These are phyloP conservation scores for Fusarium verrucosum DNA, from an alignment of 2,329 filamentous ascomycete species.

Conservation along the genomic window DNA sequence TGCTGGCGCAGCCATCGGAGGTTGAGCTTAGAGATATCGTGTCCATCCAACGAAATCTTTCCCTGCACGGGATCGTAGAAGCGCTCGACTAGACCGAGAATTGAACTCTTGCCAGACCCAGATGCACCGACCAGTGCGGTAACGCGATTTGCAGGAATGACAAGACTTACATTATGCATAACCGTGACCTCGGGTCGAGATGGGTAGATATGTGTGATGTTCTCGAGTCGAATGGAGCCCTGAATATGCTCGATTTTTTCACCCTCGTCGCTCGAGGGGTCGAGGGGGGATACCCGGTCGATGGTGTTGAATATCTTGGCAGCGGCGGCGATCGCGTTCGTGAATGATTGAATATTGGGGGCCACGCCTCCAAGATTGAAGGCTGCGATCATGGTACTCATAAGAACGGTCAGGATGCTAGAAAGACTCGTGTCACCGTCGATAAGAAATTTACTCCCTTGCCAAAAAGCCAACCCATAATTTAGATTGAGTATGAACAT, in stretches of 20 bases:
- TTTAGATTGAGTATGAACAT: slow-evolving; percentile 87
- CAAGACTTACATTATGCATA: slow-evolving; percentile 82
- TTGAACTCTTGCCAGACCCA: slow-evolving; percentile 93
- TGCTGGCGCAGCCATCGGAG: slow-evolving; percentile 91
- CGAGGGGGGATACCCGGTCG: slow-evolving; percentile 84
- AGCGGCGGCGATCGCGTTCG: slow-evolving; percentile 82
- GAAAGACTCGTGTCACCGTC: slow-evolving; percentile 71
- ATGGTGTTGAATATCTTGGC: slow-evolving; percentile 95
- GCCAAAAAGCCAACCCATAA: slow-evolving; percentile 89
- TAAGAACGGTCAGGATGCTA: slow-evolving; percentile 82
- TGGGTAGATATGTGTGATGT: slow-evolving; percentile 93
- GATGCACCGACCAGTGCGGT: slow-evolving; percentile 94
- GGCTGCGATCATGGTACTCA: slow-evolving; percentile 92
- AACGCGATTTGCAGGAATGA: slow-evolving; percentile 87
- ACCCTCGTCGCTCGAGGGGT: slow-evolving; percentile 77
- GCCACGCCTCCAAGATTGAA: slow-evolving; percentile 90
- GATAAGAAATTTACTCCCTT: slow-evolving; percentile 80
- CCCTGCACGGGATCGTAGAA: slow-evolving; percentile 93
- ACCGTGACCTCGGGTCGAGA: slow-evolving; percentile 90
- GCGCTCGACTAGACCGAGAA: slow-evolving; percentile 90
- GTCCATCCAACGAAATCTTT: slow-evolving; percentile 80
- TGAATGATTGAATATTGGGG: slow-evolving; percentile 87
- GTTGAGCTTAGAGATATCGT: slow-evolving; percentile 83
- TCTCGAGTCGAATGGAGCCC: slow-evolving; percentile 81
- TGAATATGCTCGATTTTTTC: slow-evolving; percentile 75